These are phyloP conservation scores for Fraxinus americana DNA, from an alignment of 257 asterid species.

Conservation along the genomic window DNA sequence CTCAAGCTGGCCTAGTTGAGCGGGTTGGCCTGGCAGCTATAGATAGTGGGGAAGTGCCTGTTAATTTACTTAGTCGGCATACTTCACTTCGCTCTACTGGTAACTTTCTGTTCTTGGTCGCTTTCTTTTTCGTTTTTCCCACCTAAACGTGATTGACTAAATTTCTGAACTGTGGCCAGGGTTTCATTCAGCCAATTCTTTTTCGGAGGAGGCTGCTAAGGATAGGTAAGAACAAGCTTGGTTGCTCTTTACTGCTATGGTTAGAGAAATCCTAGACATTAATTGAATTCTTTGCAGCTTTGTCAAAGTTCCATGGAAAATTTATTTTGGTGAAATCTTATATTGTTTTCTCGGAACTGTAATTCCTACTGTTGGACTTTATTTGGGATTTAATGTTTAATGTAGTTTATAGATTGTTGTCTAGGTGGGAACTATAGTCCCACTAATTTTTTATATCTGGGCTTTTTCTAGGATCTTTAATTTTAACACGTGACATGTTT, in stretches of 20 bases:
- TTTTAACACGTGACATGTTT: not conserved
- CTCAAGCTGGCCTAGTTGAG: slow-evolving; percentile 48
- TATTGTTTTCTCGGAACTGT: not conserved
- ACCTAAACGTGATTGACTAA: slow-evolving; percentile 9
- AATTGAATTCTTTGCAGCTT: not conserved
- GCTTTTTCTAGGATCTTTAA: not conserved
- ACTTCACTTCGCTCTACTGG: slow-evolving; percentile 60
- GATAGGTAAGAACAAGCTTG: slow-evolving; percentile 53
- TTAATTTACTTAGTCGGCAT: slow-evolving; percentile 52
- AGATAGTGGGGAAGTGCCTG: slow-evolving; percentile 45
- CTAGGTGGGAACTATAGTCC: not conserved
- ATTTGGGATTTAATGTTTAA: not conserved
- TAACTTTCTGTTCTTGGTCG: slow-evolving; percentile 22
- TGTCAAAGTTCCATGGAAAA: not conserved
- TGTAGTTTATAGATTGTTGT: not conserved
- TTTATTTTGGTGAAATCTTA: not conserved
- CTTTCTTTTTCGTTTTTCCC: slow-evolving; percentile 9
- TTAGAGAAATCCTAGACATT: not conserved
- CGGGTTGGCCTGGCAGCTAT: slow-evolving; percentile 36
- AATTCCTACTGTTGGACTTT: not conserved
- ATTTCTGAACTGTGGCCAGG: slow-evolving; percentile 44
- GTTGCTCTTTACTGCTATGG: not conserved
- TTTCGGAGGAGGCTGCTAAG: slow-evolving; percentile 51
- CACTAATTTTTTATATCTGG: not conserved
- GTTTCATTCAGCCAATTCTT: slow-evolving; percentile 44